These are phyloP conservation scores for Penicillium subrubescens DNA, from an alignment of 495 filamentous ascomycete species.

Conservation along the genomic window DNA sequence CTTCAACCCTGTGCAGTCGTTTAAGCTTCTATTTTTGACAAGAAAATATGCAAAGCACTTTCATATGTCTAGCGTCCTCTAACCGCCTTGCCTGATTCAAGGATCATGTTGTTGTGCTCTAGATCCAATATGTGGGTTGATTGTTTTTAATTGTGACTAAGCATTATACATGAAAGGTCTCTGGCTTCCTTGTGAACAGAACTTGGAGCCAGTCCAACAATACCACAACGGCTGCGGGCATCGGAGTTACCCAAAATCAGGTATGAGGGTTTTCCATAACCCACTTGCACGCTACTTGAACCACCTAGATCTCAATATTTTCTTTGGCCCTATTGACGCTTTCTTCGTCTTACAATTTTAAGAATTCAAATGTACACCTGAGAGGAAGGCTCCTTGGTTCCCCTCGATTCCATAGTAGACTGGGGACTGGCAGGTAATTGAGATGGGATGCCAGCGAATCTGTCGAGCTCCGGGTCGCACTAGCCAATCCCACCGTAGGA, in stretches of 20 bases:
- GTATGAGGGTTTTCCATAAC: neutral
- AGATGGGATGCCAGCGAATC: neutral
- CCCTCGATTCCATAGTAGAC: too few relatives aligned
- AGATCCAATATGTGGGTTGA: neutral
- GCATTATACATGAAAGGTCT: neutral
- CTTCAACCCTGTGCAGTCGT: too few relatives aligned
- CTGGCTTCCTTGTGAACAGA: neutral
- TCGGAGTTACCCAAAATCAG: neutral
- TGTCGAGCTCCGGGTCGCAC: neutral
- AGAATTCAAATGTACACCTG: too few relatives aligned
- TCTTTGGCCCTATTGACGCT: too few relatives aligned
- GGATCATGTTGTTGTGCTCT: neutral
- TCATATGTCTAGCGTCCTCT: too few relatives aligned
- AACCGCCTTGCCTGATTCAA: neutral
- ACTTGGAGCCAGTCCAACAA: neutral
- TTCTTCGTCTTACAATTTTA: too few relatives aligned
- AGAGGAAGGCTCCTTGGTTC: too few relatives aligned
- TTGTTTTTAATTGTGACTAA: neutral
- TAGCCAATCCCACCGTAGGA: neutral
- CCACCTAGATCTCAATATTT: too few relatives aligned
- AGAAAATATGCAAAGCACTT: too few relatives aligned
- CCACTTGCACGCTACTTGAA: too few relatives aligned
- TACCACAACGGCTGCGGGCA: neutral
- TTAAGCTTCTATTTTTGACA: too few relatives aligned
- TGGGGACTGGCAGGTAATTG: too few relatives aligned